A percentile compares a stretch with the other conserved stretches of the same genome.
These are phyloP conservation scores for Dipteronia sinensis DNA, from an alignment of 345 rosid genomes.

Conservation along the genomic window DNA sequence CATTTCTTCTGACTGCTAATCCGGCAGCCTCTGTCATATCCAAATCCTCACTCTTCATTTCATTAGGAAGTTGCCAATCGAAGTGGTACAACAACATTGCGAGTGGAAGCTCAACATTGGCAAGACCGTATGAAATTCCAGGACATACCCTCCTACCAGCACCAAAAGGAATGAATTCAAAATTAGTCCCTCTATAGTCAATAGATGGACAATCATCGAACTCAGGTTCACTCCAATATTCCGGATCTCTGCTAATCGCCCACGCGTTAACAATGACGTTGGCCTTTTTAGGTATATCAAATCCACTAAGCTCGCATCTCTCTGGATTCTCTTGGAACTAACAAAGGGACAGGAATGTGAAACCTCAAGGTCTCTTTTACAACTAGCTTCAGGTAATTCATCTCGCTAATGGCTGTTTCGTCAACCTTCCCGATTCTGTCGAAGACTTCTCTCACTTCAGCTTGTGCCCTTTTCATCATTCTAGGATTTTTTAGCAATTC, in stretches of 20 bases:
- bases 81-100: slow-evolving; percentile 39
- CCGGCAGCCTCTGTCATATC: slow-evolving; percentile 48
- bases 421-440: slow-evolving; percentile 20
- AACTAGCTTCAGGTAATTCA: slow-evolving; percentile 24
- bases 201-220: slow-evolving; percentile 12
- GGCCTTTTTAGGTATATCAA: slow-evolving; percentile 20
- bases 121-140: slow-evolving; percentile 22
- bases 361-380: slow-evolving; percentile 35
- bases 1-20: slow-evolving; percentile 21
- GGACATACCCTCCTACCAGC: slow-evolving; percentile 40
- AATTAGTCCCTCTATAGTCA: slow-evolving; percentile 24
- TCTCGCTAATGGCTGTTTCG: slow-evolving; percentile 21
- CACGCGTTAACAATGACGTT: slow-evolving; percentile 36
- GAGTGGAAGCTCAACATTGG: slow-evolving; percentile 22
- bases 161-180: slow-evolving; percentile 32
- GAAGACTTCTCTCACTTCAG: slow-evolving; percentile 29
- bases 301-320: slow-evolving; percentile 27
- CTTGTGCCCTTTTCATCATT: slow-evolving; percentile 24
- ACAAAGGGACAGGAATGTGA: slow-evolving; percentile 30
- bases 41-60: slow-evolving; percentile 26
- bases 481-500: slow-evolving; percentile 30
- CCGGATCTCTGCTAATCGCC: slow-evolving; percentile 38
- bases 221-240: slow-evolving; percentile 35
- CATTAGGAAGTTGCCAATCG: slow-evolving; percentile 47
- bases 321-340: slow-evolving; percentile 30